Base-by-base conservation (phyloP, 2,329 filamentous ascomycete species). In the Apiospora koreana region DNA sequence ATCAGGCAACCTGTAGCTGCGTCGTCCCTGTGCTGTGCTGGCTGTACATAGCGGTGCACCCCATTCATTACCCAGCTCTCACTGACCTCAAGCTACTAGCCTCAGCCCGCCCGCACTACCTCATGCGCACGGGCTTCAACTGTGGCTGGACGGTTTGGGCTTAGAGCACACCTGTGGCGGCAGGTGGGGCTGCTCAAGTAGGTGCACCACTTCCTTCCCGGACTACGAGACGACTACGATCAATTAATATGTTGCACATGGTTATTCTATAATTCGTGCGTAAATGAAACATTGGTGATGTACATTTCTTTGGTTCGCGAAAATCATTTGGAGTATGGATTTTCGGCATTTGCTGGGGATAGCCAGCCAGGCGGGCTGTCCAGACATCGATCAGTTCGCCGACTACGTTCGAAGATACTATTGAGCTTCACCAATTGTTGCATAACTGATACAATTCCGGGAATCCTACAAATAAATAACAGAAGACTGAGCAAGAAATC, bases 1-100 rank as follows among this genome's bases (percentile, higher is more conserved):
- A 65, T 66, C 64, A 66, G 64, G 64, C 64, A 66, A 66, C 64
- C 64, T 66, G 64, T 66, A 66, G 64, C 64, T 66, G 64, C 64
- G 64, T 45, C 38, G 38, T 66, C 38, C 38, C 28, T 16, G 23
- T 28, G 28, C 64, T 43, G n/a, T 23, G 58, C 58, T 38, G 8
- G 62, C 62, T 25, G 62, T 43, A 43, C 41, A 41, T 45, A 45
- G 64, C 41, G 64, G 38, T 66, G 50, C 50, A n/a, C 38, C 18
- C 25, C 50, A 58, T n/a, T n/a, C n/a, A n/a, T n/a, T n/a, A n/a
- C n/a, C n/a, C n/a, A n/a, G n/a, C n/a, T n/a, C 14, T 45, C 42
- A n/a, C 21, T 46, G 21, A 38, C n/a, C 31, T 35, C 31, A 62
- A 31, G 28, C 35, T 38, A 46, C 18, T 46, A 46, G 21, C 54